Evolutionary conservation across 805 yeast genomes (phyloP), one percentile per base, ranked within the genome.

Genomic region (Lipomyces kockii): DNA sequence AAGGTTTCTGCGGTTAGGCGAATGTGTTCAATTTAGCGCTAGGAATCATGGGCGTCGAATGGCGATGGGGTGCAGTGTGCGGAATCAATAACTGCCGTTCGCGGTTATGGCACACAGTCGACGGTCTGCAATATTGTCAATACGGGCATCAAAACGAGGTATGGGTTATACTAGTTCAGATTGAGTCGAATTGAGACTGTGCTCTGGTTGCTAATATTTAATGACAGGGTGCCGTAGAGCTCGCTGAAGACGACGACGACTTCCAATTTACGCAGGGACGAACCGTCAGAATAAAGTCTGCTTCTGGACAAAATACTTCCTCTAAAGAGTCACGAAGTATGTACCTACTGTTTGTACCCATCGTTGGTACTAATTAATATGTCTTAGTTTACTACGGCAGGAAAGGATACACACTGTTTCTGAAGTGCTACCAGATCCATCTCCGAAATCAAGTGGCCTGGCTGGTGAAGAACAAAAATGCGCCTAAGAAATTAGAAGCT

Each of bases 41-140:
- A 3, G 17, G 34, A 52, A 29, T 51, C 52, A 64, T 64, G 67
- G 62, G 11, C 76, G 70, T 52, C 72, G 67, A 57, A 69, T 89
- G 87, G 86, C 81, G 83, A 53, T 81, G 87, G 72, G 98, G 99
- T 1, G 89, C 90, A 3, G 79, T 89, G 4, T 94, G 99, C 83
- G 98, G 98, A 0, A 87, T 88, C 2, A 93, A 90, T 70, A 94
- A 94, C 80, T 94, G 99, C 78, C 86, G 90, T 3, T 90, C 97
- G 0, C 80, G 87, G 51, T 83, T 88, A 61, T 94, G 91, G 86
- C 83, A 89, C 61, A 78, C 85, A 37, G 80, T 86, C 2, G 91
- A 90, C 74, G 99, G 99, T 32, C 86, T 86, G 61, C 84, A 87
- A 65, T 88, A 93, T 11, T 94, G 99, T 76, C 94, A 90, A 74